Conservation (phyloP, 2,329 filamentous ascomycete genomes). For the Claviceps capensis region DNA sequence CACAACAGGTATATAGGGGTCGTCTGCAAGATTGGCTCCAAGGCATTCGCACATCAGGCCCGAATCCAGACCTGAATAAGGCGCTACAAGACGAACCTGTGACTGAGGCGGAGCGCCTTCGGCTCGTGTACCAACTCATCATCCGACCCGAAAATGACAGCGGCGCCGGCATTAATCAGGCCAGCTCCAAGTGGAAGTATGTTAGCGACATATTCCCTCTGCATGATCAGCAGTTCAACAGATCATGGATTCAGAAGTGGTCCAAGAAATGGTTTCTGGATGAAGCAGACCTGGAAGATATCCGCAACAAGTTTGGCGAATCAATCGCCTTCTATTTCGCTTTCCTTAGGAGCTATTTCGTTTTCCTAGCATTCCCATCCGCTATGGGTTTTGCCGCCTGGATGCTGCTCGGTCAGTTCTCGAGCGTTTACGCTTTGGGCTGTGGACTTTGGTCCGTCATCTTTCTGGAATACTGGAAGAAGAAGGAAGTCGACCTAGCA, state of each 20-base stretch:
- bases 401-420: conserved; percentile 75
- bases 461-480: conserved; percentile 94
- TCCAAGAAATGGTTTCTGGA: conserved; percentile 57
- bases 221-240: conserved; percentile 65
- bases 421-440: conserved; percentile 62
- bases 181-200: conserved; percentile 55
- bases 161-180: conserved; percentile 63
- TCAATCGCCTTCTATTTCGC: conserved; percentile 91
- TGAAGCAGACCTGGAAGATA: conserved; percentile 53
- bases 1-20: conserved; percentile 70
- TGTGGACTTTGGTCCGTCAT: conserved; percentile 78
- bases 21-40: conserved; percentile 90
- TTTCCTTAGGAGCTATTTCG: conserved; percentile 82
- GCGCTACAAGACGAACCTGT: conserved; percentile 62
- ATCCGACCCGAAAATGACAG: conserved; percentile 60
- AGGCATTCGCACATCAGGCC: conserved; percentile 66
- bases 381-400: conserved; percentile 64
- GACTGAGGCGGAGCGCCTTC: conserved; percentile 75
- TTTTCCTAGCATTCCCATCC: conserved; percentile 71
- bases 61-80: conserved; percentile 55
- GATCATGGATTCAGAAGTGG: conserved; percentile 60
- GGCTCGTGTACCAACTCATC: conserved; percentile 77
- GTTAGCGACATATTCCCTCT: conserved; percentile 65
- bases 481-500: conserved; percentile 74
- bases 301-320: conserved; percentile 66